Conservation (phyloP, 2,329 filamentous ascomycete species). For the Penicillium aurantiogriseum region DNA sequence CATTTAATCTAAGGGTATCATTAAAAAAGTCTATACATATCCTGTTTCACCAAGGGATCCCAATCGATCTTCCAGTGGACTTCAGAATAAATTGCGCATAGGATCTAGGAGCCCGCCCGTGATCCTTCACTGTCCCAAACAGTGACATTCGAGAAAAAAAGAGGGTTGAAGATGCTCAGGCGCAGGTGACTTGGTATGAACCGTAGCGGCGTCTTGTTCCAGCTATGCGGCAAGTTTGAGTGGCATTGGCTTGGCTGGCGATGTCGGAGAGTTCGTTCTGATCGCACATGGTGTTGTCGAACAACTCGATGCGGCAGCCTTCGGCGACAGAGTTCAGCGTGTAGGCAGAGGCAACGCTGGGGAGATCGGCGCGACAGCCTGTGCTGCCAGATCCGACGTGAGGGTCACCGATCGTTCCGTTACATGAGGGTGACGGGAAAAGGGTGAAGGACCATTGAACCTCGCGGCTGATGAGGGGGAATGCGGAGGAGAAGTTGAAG, state of each 20-base stretch:
- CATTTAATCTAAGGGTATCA: conserved; percentile 12
- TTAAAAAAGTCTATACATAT: conserved; percentile 8
- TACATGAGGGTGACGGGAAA: conserved; percentile 18
- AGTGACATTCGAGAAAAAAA: not conserved
- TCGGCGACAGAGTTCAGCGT: conserved; percentile 15
- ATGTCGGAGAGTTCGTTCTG: conserved; percentile 16
- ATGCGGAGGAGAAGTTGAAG: conserved; percentile 14
- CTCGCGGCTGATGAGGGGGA: conserved; percentile 19
- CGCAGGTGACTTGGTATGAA: conserved; percentile 25
- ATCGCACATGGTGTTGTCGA: conserved; percentile 29
- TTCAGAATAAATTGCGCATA: not conserved
- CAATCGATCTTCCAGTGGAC: not conserved
- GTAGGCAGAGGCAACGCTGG: conserved; percentile 23
- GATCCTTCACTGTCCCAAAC: not conserved
- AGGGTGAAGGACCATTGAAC: conserved; percentile 26
- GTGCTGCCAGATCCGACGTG: conserved; percentile 23
- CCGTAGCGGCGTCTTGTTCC: conserved; percentile 16
- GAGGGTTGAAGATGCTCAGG: not conserved
- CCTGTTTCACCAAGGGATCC: not conserved
- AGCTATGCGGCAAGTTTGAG: conserved; percentile 15
- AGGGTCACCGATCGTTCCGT: conserved; percentile 12
- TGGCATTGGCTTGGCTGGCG: conserved; percentile 10
- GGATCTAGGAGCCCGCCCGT: not conserved
- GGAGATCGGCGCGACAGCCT: conserved; percentile 23
- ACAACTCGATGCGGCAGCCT: conserved; percentile 24